Evolutionary conservation across 164 flowering plant genomes (phyloP), one percentile per base, ranked within the genome.

Genomic region (Aristolochia contorta): DNA sequence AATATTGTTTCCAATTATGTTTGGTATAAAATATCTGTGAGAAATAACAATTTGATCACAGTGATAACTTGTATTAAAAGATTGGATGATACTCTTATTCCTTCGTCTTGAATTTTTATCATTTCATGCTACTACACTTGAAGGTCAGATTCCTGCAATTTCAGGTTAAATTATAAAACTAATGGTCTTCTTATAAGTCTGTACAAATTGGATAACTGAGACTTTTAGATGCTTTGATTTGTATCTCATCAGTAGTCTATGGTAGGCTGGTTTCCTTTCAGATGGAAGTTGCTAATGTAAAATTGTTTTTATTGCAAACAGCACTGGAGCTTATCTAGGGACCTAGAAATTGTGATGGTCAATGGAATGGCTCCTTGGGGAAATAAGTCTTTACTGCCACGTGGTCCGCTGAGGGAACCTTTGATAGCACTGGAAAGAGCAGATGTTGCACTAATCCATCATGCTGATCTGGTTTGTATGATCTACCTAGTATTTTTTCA

Each of bases 341-440:
- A 92, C 61, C 47, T 92, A 53, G 93, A 87, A 65, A 84, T 92
- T 69, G 82, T 83, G 60, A 92, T 92, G 98, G 76, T 92, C 41
- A 92, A 92, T 75, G 95, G 82, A 25, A 49, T 85, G 75, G 71
- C 63, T 71, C 91, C 85, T 19, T 92, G 87, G 89, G 96, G 98
- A 47, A 92, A 85, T 62, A 6, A 49, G 62, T 65, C 71, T 4
- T 63, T 89, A 37, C 54, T 87, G 67, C 96, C 95, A 32, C 82
- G 74, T 65, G 98, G 96, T 64, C 95, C 98, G 62, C 72, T 92
- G 62, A 77, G 98, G 72, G 96, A 92, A 71, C 89, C 93, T 51
- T 66, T 89, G 62, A 60, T 72, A 54, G 86, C 86, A 58, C 84
- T 92, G 18, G 24, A 48, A 43, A 67, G 89, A 64, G 95, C 89